phyloP scores from a whole-genome alignment of 2,329 filamentous ascomycete genomes.

The Colletotrichum costaricense region DNA sequence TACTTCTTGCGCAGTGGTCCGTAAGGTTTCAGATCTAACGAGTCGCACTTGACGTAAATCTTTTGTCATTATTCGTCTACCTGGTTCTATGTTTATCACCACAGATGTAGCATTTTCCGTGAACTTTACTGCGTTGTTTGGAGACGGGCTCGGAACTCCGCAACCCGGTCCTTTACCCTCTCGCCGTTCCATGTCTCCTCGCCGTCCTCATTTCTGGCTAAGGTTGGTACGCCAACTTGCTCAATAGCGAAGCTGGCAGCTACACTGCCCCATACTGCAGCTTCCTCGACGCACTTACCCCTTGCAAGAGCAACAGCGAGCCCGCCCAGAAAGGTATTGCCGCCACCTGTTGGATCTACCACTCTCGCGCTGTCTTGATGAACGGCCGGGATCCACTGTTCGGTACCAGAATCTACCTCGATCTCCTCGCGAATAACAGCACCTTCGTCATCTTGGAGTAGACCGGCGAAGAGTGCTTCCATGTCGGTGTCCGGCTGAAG shows the following conservation, averaged over 20 bases:
- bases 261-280: conserved; percentile 81
- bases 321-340: conserved; percentile 86
- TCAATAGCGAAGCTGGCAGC: conserved; percentile 95
- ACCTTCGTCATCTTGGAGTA: conserved; percentile 65
- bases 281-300: conserved; percentile 72
- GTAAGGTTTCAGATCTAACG: neutral
- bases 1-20: neutral
- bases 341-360: conserved; percentile 93
- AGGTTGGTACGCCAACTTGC: conserved; percentile 83
- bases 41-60: neutral
- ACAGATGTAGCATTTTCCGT: neutral
- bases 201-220: conserved; percentile 58
- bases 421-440: conserved; percentile 67
- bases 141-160: conserved; percentile 59
- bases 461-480: conserved; percentile 69
- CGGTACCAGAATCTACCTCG: conserved; percentile 72
- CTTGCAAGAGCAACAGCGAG: conserved; percentile 69
- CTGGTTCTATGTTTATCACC: neutral
- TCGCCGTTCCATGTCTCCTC: conserved; percentile 72
- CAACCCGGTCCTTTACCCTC: conserved; percentile 62
- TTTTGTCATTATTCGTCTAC: neutral
- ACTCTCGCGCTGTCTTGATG: conserved; percentile 69
- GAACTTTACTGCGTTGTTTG: neutral
- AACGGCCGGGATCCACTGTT: conserved; percentile 84
- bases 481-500: conserved; percentile 72